Conservation (phyloP, 2,329 filamentous ascomycete genomes). For the Arachnopeziza araneosa region DNA sequence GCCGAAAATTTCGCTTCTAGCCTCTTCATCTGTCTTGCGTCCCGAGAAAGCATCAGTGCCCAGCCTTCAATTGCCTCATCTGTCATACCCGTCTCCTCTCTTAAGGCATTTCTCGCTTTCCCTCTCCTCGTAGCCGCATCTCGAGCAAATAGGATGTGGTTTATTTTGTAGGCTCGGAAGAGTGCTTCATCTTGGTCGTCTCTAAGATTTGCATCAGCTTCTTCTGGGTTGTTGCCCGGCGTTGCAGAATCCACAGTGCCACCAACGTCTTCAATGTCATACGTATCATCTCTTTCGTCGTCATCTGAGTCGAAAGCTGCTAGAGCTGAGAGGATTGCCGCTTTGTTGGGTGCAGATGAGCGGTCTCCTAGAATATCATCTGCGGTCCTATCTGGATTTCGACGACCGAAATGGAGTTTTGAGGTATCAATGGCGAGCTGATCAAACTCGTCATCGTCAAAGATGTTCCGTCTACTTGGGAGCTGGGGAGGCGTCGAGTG, state of each 20-base stretch:
- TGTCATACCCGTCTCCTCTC: conserved; percentile 77
- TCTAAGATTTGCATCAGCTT: conserved; percentile 33
- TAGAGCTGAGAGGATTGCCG: conserved; percentile 81
- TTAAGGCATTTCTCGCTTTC: conserved; percentile 56
- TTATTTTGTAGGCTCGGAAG: conserved; percentile 64
- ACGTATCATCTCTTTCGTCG: conserved; percentile 95
- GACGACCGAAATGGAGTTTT: conserved; percentile 75
- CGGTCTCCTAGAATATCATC: conserved; percentile 66
- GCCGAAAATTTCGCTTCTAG: conserved; percentile 66
- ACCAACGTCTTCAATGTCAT: conserved; percentile 87
- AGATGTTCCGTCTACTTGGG: conserved; percentile 64
- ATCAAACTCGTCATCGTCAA: conserved; percentile 77
- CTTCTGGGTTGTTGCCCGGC: conserved; percentile 43
- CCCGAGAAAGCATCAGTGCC: conserved; percentile 77
- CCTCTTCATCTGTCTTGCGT: conserved; percentile 60
- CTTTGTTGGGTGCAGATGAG: conserved; percentile 64
- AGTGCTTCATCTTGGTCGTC: conserved; percentile 64
- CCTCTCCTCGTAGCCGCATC: conserved; percentile 65
- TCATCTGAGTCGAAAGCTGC: conserved; percentile 89
- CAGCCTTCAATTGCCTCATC: conserved; percentile 94
- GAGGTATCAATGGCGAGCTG: conserved; percentile 59
- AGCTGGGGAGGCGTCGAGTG: conserved; percentile 50
- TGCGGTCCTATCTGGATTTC: conserved; percentile 56
- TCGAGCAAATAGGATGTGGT: conserved; percentile 62
- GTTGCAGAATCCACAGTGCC: conserved; percentile 70